A percentile compares a stretch with the other conserved stretches of the same genome.
Conservation (phyloP, 2,329 filamentous ascomycete species). For the Ophiostoma fasciatum region DNA sequence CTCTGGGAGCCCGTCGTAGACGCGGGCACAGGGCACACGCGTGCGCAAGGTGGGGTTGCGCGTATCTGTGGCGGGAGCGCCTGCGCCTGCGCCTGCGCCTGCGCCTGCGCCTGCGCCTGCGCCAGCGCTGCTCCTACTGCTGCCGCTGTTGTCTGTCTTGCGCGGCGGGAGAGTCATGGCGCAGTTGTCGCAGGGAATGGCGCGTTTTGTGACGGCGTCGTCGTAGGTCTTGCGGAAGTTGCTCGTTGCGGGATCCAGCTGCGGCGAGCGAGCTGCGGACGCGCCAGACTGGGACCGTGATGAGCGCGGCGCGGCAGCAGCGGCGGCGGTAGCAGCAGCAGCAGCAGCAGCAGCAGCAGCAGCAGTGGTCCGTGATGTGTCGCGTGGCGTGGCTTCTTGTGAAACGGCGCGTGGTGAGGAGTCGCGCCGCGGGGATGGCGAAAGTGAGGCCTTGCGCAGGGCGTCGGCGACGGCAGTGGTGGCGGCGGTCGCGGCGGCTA, state of each 20-base stretch:
- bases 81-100: background rate
- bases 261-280: too few species aligned
- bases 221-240: constrained; percentile 47
- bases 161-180: constrained; percentile 47
- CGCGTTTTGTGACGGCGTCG: constrained; percentile 47
- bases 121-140: background rate
- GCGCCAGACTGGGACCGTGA: too few species aligned
- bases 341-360: too few species aligned
- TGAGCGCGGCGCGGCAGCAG: too few species aligned
- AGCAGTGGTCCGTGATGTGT: background rate
- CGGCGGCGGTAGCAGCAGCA: too few species aligned
- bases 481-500: constrained; percentile 16
- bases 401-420: too few species aligned
- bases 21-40: constrained; percentile 42
- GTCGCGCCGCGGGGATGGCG: background rate
- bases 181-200: constrained; percentile 53
- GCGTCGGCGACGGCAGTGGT: constrained; percentile 28
- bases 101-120: background rate
- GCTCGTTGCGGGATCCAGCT: constrained; percentile 4
- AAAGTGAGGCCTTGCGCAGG: constrained; percentile 33
- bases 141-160: constrained; percentile 18
- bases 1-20: constrained; percentile 28
- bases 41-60: constrained; percentile 45
- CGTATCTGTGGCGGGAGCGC: constrained; percentile 20
- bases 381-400: too few species aligned